Base-by-base conservation (phyloP, 2,329 filamentous ascomycete species). In the Aspergillus pseudoglaucus region DNA sequence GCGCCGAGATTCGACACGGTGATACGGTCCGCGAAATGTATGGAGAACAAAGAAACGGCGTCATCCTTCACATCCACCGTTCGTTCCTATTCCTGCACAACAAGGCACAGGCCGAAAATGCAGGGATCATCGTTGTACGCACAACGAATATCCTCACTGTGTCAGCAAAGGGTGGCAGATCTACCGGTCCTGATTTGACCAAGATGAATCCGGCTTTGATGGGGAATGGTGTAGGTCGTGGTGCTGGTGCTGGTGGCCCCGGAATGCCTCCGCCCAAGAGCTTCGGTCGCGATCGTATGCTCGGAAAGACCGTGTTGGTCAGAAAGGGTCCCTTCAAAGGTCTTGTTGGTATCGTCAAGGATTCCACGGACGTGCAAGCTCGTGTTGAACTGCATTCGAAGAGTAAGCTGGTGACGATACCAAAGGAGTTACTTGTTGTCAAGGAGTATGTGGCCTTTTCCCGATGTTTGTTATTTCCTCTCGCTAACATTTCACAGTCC, bases 371-470 rank as follows among this genome's bases (percentile, higher is more conserved):
- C 59, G 81, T 81, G 3, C 82, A 87, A 60, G 91, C 89, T 25
- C 86, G 90, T 53, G 87, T 98, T 38, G 93, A 98, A 70, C 75
- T 98, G 35, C 91, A 97, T 65, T 90, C 90, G 5, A 95, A 95
- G 74, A 88, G 84, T 71, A 97, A 96, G 75, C 86, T 88, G 14
- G 82, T 97, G 52, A 90, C 85, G 6, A 82, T 97, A 32, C 80
- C 83, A 17, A 94, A 94, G 64, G 84, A 87, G 9, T 81, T 85
- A 48, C 73, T 98, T n/a, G 81, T 81, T 20, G 87, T 94, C 71
- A 90, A 91, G 67, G 91, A 98, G 74, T 87, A 81, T 51, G 73
- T 69, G 25, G 46, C 30, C n/a, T 43, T 33, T 44, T 46, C 32
- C 22, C 30, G 38, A n/a, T 27, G 20, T 48, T 55, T 49, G 4